Base-by-base conservation (phyloP, 139 green algal species). In the Chlorella sp. region DNA sequence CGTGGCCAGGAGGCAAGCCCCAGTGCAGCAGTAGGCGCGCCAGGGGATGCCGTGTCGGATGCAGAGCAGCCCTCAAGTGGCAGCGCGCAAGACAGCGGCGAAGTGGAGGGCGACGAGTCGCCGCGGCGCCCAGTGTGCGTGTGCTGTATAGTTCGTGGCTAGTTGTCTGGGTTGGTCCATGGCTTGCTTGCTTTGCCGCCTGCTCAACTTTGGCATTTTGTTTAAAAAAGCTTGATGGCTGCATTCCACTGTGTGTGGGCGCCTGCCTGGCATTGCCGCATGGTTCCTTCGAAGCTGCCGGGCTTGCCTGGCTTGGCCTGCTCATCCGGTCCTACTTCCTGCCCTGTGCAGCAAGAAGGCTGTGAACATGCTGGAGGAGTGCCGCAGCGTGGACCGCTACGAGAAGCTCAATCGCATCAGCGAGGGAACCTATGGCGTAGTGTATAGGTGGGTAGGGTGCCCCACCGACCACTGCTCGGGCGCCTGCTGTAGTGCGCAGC, bases 401-500 rank as follows among this genome's bases (percentile, higher is more conserved):
- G 94, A 98, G 85, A 87, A 91, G 47, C 86, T 98, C 3, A 96
- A 95, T 86, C 80, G 88, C 25, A 96, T 99, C 80, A 87, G 85
- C 26, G 95, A 98, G 83, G 94, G 96, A 30, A 98, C 95, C 21
- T 99, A 98, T 80, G 96, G 96, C 11, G 92, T 99, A 38, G 96
- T 99, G 69, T 97, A 94, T 86, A 87, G 81, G 89, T 91, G 78
- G 13, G 87, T 67, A 32, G 38, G 3, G 57, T n/a, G n/a, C n/a
- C n/a, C n/a, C n/a, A n/a, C n/a, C n/a, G n/a, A n/a, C n/a, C n/a
- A n/a, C n/a, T n/a, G n/a, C n/a, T n/a, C n/a, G n/a, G n/a, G n/a
- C n/a, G n/a, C n/a, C n/a, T n/a, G n/a, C n/a, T n/a, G n/a, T n/a
- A n/a, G n/a, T n/a, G n/a, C n/a, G n/a, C n/a, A n/a, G n/a, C n/a